Percentiles rank a stretch among this genome's conserved stretches.
phyloP scores from a whole-genome alignment of 192 early-diverging fungal species.

The Coemansia sp. region DNA sequence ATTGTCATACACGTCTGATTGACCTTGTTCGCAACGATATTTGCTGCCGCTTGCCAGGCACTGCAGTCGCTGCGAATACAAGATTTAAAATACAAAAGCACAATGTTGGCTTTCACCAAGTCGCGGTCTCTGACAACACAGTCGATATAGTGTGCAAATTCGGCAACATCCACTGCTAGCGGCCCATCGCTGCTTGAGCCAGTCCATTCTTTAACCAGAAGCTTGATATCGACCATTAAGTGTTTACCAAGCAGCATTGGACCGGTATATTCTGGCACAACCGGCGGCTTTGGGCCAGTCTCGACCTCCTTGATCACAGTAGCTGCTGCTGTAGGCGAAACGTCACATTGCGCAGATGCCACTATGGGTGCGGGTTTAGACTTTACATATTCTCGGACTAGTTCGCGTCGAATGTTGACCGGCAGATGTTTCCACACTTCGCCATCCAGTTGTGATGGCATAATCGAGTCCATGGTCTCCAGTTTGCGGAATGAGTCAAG shows the following conservation, averaged over 20 bases:
- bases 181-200: constrained; percentile 19
- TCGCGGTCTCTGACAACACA: constrained; percentile 21
- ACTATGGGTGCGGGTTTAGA: constrained; percentile 10
- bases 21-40: constrained; percentile 3
- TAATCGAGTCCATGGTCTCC: constrained; percentile 25
- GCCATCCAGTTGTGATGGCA: constrained; percentile 49
- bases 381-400: constrained; percentile 33
- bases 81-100: constrained; percentile 15
- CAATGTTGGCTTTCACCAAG: constrained; percentile 15
- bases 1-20: constrained; percentile 23
- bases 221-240: constrained; percentile 11
- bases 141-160: constrained; percentile 35
- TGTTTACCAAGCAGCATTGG: constrained; percentile 29
- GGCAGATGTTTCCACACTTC: constrained; percentile 38
- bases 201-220: constrained; percentile 30
- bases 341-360: not conserved
- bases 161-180: constrained; percentile 26
- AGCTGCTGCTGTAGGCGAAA: not conserved
- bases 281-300: not conserved
- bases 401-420: constrained; percentile 31
- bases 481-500: constrained; percentile 36
- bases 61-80: not conserved
- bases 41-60: constrained; percentile 21
- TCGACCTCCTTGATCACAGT: not conserved
- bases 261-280: constrained; percentile 1